A percentile compares a stretch with the other conserved stretches of the same genome.
Evolutionary conservation across 768 basidiomycete genomes (phyloP).

Genomic region (Boletus edulis): DNA sequence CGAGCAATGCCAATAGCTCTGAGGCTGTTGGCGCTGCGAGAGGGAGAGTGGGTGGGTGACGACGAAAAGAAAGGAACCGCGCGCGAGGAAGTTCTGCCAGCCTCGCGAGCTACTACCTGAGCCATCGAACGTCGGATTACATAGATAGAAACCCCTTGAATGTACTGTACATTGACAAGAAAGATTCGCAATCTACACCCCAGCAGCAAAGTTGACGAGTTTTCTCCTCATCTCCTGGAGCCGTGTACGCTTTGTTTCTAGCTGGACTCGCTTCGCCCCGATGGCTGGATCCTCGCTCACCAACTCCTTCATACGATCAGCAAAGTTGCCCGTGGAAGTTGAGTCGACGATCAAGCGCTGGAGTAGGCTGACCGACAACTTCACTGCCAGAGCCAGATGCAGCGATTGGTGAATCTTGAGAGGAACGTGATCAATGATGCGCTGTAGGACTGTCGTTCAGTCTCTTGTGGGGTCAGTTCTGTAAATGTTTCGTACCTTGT

Average conservation of each 20-base stretch:
- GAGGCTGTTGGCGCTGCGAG: no score
- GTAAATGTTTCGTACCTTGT: constrained; percentile 38
- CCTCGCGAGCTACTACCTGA: no score
- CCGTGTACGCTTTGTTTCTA: constrained; percentile 33
- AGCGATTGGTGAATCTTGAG: constrained; percentile 46
- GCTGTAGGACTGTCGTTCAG: constrained; percentile 31
- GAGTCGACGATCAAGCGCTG: constrained; percentile 28
- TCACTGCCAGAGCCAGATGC: constrained; percentile 37
- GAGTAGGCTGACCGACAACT: constrained; percentile 37
- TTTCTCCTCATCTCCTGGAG: constrained; percentile 41
- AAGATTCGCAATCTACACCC: neutral
- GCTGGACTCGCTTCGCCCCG: constrained; percentile 33
- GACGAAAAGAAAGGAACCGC: no score
- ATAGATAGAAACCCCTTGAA: neutral
- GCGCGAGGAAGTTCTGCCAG: no score
- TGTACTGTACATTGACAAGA: neutral
- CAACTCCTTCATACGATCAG: constrained; percentile 37
- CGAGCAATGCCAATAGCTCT: no score
- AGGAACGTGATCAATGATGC: constrained; percentile 54
- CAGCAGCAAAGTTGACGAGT: constrained; percentile 28
- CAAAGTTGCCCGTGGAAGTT: constrained; percentile 7
- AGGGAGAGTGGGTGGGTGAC: no score
- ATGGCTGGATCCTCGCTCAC: constrained; percentile 46
- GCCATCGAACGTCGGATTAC: neutral
- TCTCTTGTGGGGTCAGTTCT: neutral